These are phyloP conservation scores for Crithidia mellificae DNA, from an alignment of 208 protist species.

Conservation along the genomic window DNA sequence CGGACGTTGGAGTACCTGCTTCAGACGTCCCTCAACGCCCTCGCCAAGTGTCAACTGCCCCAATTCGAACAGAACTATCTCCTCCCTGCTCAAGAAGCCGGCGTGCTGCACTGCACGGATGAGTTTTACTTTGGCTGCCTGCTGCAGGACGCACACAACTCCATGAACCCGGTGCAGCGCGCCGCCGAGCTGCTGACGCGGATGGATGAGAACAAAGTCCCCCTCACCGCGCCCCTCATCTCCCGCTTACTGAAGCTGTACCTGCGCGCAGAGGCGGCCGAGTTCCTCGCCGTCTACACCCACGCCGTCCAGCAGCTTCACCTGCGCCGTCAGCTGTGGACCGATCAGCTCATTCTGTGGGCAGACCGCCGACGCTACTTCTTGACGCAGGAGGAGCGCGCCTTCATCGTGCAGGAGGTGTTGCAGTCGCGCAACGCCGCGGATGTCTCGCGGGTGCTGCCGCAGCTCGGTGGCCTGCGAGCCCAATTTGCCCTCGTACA, in stretches of 20 bases:
- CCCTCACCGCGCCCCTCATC: constrained; percentile 48
- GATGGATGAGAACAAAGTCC: constrained; percentile 43
- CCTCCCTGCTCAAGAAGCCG: constrained; percentile 34
- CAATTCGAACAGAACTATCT: constrained; percentile 67
- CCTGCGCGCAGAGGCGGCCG: constrained; percentile 56
- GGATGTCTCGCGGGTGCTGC: constrained; percentile 22
- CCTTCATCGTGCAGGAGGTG: constrained; percentile 68
- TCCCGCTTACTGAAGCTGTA: constrained; percentile 72
- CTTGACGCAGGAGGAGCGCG: constrained; percentile 53
- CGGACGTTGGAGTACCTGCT: constrained; percentile 71
- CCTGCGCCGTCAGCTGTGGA: constrained; percentile 53
- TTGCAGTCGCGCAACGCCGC: constrained; percentile 18
- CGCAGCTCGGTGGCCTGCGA: constrained; percentile 60
- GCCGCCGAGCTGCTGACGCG: constrained; percentile 45
- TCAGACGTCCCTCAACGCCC: constrained; percentile 64
- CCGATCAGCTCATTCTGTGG: constrained; percentile 74
- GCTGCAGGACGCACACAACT: constrained; percentile 78
- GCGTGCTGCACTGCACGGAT: constrained; percentile 56
- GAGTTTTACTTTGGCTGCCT: constrained; percentile 73
- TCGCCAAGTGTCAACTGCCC: constrained; percentile 73
- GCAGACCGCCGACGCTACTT: constrained; percentile 83
- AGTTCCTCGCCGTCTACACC: constrained; percentile 58
- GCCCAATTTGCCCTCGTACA: constrained; percentile 67
- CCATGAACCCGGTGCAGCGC: constrained; percentile 50
- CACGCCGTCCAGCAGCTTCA: constrained; percentile 46